Percentiles rank a stretch among this genome's conserved stretches.
These are phyloP conservation scores for Trichothecium sympodiale DNA, from an alignment of 2,329 filamentous ascomycete species.

Conservation along the genomic window DNA sequence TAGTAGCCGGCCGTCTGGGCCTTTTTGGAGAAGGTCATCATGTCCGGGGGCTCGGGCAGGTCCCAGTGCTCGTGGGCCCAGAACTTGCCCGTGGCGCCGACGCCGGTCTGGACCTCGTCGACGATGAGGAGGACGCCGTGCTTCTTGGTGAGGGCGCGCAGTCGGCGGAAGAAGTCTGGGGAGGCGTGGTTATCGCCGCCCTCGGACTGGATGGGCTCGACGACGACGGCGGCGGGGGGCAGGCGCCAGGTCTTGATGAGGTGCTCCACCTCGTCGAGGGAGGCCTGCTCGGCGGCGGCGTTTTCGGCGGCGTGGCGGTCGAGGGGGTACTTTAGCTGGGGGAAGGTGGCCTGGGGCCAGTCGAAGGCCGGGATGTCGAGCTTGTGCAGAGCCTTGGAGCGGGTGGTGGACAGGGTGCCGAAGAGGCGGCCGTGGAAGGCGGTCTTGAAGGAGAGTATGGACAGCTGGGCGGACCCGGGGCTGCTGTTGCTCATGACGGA, in stretches of 20 bases:
- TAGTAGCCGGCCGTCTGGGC: conserved; percentile 91
- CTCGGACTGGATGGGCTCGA: conserved; percentile 90
- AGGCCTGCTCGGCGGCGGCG: conserved; percentile 66
- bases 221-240: conserved; percentile 69
- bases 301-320: conserved; percentile 73
- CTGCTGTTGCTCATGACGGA: conserved; percentile 70
- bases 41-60: conserved; percentile 59
- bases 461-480: conserved; percentile 66
- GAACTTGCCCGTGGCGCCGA: conserved; percentile 87
- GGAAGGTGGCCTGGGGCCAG: conserved; percentile 88
- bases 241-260: conserved; percentile 70
- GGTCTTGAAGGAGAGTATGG: conserved; percentile 80
- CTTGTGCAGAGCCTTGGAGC: conserved; percentile 91
- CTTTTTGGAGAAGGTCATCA: conserved; percentile 94
- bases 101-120: conserved; percentile 88
- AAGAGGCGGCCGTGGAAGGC: conserved; percentile 89
- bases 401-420: conserved; percentile 75
- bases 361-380: conserved; percentile 90
- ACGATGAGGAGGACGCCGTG: conserved; percentile 78
- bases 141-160: conserved; percentile 68
- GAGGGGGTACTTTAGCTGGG: conserved; percentile 74
- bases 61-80: conserved; percentile 97
- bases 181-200: conserved; percentile 92
- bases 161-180: conserved; percentile 73
- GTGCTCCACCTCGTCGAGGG: conserved; percentile 72